Conservation (phyloP, 2,329 filamentous ascomycete genomes). For the Exophiala bonariae region DNA sequence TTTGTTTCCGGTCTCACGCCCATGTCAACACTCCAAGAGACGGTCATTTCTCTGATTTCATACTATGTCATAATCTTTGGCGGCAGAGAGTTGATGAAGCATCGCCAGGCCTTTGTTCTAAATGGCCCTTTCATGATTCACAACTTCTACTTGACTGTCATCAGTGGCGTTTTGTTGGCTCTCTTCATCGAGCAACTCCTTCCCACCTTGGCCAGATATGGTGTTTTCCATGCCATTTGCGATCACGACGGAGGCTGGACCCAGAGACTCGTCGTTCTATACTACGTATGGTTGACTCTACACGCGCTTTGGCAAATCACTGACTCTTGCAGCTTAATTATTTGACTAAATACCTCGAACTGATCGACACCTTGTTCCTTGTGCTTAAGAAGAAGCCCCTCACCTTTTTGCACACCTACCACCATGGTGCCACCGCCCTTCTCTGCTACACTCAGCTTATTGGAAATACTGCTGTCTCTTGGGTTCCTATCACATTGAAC, state of each 20-base stretch:
- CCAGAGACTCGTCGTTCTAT: constrained; percentile 85
- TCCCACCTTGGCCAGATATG: constrained; percentile 75
- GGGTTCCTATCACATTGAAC: constrained; percentile 92
- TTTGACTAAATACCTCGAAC: constrained; percentile 94
- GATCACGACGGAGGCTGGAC: constrained; percentile 81
- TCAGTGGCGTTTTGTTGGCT: constrained; percentile 76
- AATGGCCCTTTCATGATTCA: constrained; percentile 90
- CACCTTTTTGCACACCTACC: constrained; percentile 98
- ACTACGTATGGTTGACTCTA: constrained; percentile 73
- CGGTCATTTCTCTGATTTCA: constrained; percentile 73
- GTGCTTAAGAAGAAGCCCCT: constrained; percentile 99
- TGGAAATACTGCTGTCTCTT: constrained; percentile 88
- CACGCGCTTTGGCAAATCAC: not conserved
- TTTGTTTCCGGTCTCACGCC: constrained; percentile 81
- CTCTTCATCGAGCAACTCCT: constrained; percentile 91
- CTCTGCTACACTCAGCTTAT: constrained; percentile 98
- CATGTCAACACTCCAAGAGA: constrained; percentile 86
- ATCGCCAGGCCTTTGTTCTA: constrained; percentile 79
- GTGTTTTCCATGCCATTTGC: constrained; percentile 88
- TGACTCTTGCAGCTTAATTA: constrained; percentile 75
- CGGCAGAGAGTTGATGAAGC: constrained; percentile 88
- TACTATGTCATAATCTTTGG: constrained; percentile 96
- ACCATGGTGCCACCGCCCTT: constrained; percentile 93
- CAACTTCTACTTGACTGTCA: constrained; percentile 89
- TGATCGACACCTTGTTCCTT: constrained; percentile 92